Evolutionary conservation across 805 yeast genomes (phyloP).

Genomic region (Metschnikowia sp.): DNA sequence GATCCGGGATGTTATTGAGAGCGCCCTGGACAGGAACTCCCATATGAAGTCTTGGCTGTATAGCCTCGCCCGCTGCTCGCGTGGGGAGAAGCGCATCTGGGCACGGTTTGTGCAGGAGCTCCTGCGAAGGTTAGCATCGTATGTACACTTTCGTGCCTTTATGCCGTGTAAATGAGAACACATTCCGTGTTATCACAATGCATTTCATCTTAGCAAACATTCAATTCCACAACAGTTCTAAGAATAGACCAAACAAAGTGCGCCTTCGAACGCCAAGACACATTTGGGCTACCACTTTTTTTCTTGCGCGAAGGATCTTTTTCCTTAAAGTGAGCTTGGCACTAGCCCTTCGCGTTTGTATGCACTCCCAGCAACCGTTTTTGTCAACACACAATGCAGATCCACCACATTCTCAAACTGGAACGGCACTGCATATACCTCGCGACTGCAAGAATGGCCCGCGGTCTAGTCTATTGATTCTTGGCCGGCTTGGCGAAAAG

Average conservation of each 20-base stretch:
- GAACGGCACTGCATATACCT: not conserved
- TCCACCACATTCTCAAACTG: not conserved
- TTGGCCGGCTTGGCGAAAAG: no score
- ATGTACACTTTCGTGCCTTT: not conserved
- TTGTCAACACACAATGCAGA: not conserved
- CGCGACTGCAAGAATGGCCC: not conserved
- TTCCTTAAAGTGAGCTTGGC: not conserved
- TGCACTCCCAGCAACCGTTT: no score
- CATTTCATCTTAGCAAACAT: not conserved
- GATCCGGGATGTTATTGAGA: not conserved
- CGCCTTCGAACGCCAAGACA: not conserved
- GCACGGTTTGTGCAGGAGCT: not conserved
- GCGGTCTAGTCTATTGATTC: no score
- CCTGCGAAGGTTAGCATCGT: not conserved
- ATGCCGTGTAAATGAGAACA: not conserved
- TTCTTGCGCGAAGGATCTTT: not conserved
- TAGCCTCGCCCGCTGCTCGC: not conserved
- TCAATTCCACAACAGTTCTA: not conserved
- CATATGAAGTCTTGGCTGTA: conserved; percentile 2
- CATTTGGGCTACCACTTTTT: no score
- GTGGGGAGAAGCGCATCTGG: not conserved
- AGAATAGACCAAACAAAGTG: no score
- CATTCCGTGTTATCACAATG: not conserved
- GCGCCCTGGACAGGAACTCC: conserved; percentile 5
- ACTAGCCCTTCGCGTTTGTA: no score